phyloP scores from a whole-genome alignment of 768 basidiomycete genomes.

The Phlegmacium glaucopus region DNA sequence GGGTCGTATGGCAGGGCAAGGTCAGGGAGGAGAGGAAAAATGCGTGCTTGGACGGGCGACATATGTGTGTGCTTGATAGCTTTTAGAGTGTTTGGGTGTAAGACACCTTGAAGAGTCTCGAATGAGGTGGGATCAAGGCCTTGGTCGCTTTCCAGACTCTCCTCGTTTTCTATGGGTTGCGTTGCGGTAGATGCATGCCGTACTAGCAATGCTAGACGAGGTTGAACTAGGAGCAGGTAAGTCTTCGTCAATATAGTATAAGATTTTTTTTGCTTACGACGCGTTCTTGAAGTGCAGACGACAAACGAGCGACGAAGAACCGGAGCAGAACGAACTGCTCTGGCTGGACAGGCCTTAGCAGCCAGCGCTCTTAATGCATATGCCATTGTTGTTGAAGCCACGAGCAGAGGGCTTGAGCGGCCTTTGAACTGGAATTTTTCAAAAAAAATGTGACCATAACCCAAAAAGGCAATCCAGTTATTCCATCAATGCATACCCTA shows the following conservation, averaged over 20 bases:
- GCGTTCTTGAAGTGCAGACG: constrained; percentile 14
- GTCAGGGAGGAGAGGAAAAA: constrained; percentile 71
- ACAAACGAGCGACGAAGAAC: constrained; percentile 20
- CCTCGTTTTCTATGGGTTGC: not conserved
- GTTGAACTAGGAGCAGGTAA: constrained; percentile 9
- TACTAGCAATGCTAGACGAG: constrained; percentile 10
- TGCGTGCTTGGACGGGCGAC: constrained; percentile 80
- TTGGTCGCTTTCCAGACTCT: not conserved
- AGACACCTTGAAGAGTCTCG: constrained; percentile 31
- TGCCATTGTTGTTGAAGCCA: constrained; percentile 11
- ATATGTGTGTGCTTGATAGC: constrained; percentile 68
- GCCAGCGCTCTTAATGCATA: constrained; percentile 16
- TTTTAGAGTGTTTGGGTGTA: constrained; percentile 43
- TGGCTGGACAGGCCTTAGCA: constrained; percentile 15
- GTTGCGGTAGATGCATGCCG: constrained; percentile 8
- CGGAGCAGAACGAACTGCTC: constrained; percentile 19
- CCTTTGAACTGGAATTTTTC: no score
- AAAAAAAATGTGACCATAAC: no score
- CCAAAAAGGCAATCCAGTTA: no score
- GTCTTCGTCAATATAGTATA: not conserved
- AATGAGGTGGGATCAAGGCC: constrained; percentile 7
- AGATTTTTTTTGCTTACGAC: constrained; percentile 5
- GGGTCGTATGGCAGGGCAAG: constrained; percentile 51
- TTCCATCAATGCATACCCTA: no score
- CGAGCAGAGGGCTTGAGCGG: no score